Base-by-base conservation (phyloP, 2,329 filamentous ascomycete genomes). In the Knufia fluminis region DNA sequence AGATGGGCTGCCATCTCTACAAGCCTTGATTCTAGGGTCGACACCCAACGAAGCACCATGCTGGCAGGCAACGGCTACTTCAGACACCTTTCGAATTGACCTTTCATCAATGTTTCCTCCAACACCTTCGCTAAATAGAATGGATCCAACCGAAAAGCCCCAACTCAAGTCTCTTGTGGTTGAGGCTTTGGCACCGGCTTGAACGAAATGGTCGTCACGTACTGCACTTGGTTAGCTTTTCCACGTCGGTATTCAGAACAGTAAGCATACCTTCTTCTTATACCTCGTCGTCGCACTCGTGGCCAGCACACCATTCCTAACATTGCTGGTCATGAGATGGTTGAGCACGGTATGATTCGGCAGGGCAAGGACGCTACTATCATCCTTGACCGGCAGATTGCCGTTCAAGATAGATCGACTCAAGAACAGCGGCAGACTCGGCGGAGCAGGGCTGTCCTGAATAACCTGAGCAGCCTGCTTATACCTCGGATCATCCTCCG, bases 211-310 rank as follows among this genome's bases (percentile, higher is more conserved):
- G 90, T 96, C 3, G 91, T 97, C 31, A 97, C 85, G 68, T 97
- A 97, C 91, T 96, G 60, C 50, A n/a, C 50, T 38, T 40, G 36
- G 40, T 16, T 40, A 35, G 33, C 33, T 38, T n/a, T 26, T 42
- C 23, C 10, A 46, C 43, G 31, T 3, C 38, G 17, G 10, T 19
- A 31, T 28, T 36, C 24, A 52, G 22, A 50, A 39, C 44, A 16
- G 23, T 10, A 31, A 53, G n/a, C 61, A 52, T 59, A 71, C 70
- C 66, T 98, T 98, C 68, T 86, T 84, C 71, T 89, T 94, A 67
- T 97, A 98, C 66, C 92, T 79, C n/a, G 92, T 98, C 3, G 92
- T 98, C 12, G 88, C 91, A 62, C 90, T 96, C 4, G 94, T 94
- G 28, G 92, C 92, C 56, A 98, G 75, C 22, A 97, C 86, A 55